Evolutionary conservation across 495 filamentous ascomycete species (phyloP), one percentile per base, ranked within the genome.

Genomic region (Penicillium cinerascens): DNA sequence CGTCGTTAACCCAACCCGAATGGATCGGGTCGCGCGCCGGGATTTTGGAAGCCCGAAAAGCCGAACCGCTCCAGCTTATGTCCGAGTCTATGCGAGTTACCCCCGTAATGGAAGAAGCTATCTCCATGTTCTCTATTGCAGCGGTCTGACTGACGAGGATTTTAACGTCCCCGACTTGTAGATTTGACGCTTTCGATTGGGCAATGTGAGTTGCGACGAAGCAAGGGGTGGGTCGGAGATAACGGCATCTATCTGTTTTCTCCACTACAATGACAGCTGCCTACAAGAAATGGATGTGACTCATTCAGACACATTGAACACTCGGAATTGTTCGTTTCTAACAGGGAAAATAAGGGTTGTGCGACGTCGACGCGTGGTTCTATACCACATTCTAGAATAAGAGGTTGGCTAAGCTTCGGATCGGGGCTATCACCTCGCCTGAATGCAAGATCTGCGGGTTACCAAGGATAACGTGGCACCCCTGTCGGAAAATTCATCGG

Each of bases 41-140:
- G 35, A 35, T 22, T 51, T 48, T 11, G 44, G 39, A 37, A 17
- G 13, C 15, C 54, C 54, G 54, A 56, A 52, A 27, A 21, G 16
- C 54, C 54, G 54, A 56, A 33, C 39, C 1, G 29, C 29, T n/a
- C n/a, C n/a, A n/a, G n/a, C n/a, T n/a, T n/a, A n/a, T n/a, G n/a
- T n/a, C n/a, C n/a, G n/a, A n/a, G n/a, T n/a, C n/a, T n/a, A n/a
- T n/a, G n/a, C n/a, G n/a, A n/a, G n/a, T n/a, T n/a, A n/a, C n/a
- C n/a, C n/a, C n/a, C n/a, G n/a, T n/a, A n/a, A n/a, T n/a, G n/a
- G n/a, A n/a, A n/a, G n/a, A n/a, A n/a, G n/a, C n/a, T n/a, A n/a
- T n/a, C n/a, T n/a, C n/a, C n/a, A n/a, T 23, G 3, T 23, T 23
- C 22, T 23, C 22, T 23, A 23, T 6, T 23, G 22, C n/a, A 38